Base-by-base conservation (phyloP, 2,329 filamentous ascomycete genomes). In the Conoideocrella luteorostrata region DNA sequence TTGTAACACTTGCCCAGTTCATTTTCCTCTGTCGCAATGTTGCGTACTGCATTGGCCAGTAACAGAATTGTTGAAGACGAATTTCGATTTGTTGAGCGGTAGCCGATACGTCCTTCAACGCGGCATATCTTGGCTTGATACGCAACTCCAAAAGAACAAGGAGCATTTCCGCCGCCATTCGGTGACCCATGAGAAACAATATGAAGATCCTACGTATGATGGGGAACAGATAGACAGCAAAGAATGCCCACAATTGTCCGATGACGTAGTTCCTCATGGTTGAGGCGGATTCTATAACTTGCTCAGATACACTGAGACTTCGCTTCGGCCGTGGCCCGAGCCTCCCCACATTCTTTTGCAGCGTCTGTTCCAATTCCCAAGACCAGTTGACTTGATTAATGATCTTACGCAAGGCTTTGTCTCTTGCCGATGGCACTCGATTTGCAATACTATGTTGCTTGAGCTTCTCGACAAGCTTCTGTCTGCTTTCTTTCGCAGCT, bases 81-180 rank as follows among this genome's bases (percentile, higher is more conserved):
- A 98, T 96, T 65, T 98, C 93, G 28, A 98, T 83, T 64, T 98
- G 93, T 62, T 98, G 93, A 20, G 93, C 93, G 1, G 91, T 97
- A 12, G 93, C 93, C 24, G 90, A 97, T 35, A 97, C 81, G 60
- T 98, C 93, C 61, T 97, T 97, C 44, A 98, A 68, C 1, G 93
- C 93, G 32, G 89, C 83, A 39, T 83, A 84, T 33, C 85, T 82
- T 7, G 87, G 85, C 37, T 84, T 79, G 20, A 82, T 74, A 26
- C 88, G 82, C 80, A 90, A 97, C 65, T 97, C 91, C 11, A 98
- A 71, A 22, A 96, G 62, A 18, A 77, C 70, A 22, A 98, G 70
- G 11, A 96, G 69, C 39, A 85, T 70, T 62, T 98, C 93, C 17
- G 88, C 91, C 34, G 82, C 73, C 30, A 90, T 70, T 24, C 94